Evolutionary conservation across 768 basidiomycete genomes (phyloP).

Genomic region (Daedaleopsis sinensis): DNA sequence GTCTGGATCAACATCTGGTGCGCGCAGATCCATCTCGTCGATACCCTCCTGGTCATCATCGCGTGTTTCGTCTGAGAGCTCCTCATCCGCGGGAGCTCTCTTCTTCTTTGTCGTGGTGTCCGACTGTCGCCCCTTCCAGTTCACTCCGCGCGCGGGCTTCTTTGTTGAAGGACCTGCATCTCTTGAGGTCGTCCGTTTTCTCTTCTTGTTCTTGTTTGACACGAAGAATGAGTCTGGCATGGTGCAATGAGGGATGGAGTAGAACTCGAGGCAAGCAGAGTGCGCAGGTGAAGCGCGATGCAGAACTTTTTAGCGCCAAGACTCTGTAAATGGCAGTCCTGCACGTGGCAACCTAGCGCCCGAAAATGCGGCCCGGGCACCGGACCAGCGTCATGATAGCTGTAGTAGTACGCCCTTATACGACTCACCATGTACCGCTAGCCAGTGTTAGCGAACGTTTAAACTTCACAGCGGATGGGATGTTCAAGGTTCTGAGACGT

Average conservation of each 20-base stretch:
- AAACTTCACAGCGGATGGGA: no score
- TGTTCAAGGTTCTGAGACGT: no score
- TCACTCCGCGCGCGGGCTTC: constrained; percentile 22
- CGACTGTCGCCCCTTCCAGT: constrained; percentile 33
- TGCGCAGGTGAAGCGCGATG: neutral
- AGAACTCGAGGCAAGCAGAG: neutral
- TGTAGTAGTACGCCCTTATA: no score
- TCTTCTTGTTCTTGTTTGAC: constrained; percentile 58
- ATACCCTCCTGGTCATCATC: constrained; percentile 51
- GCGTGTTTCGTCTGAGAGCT: constrained; percentile 66
- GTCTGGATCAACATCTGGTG: constrained; percentile 53
- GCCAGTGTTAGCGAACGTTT: no score
- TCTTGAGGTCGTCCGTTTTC: constrained; percentile 51
- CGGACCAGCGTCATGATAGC: no score
- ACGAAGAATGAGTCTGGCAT: constrained; percentile 91
- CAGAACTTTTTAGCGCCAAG: constrained; percentile 6
- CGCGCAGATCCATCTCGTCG: constrained; percentile 76
- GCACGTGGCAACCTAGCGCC: no score
- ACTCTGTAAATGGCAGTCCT: neutral
- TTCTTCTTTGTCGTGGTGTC: constrained; percentile 19
- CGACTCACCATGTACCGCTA: no score
- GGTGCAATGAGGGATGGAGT: neutral
- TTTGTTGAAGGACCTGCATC: constrained; percentile 37
- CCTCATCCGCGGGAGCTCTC: constrained; percentile 50
- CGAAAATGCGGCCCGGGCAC: no score